These are phyloP conservation scores for Triticum turgidum DNA, from an alignment of 176 grass and related monocot genomes.

Conservation along the genomic window DNA sequence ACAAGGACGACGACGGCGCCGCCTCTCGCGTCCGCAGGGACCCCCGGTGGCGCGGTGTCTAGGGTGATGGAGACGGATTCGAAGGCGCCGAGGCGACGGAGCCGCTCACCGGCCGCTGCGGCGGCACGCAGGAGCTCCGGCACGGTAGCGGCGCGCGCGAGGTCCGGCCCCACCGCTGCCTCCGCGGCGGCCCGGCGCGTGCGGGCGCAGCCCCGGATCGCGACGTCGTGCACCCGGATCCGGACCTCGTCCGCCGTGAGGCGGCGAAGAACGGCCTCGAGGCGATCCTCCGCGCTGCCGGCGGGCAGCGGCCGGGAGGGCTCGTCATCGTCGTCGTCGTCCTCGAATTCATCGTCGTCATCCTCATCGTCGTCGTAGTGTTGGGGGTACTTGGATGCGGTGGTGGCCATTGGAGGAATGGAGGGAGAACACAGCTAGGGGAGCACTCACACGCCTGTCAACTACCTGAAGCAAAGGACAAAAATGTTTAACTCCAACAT, in stretches of 20 bases:
- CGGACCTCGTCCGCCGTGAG: conserved; percentile 62
- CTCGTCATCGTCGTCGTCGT: conserved; percentile 5
- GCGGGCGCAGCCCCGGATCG: conserved; percentile 57
- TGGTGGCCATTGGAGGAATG: conserved; percentile 17
- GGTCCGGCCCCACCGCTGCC: conserved; percentile 52
- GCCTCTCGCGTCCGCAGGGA: conserved; percentile 17
- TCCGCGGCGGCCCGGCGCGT: conserved; percentile 62
- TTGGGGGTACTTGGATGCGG: conserved; percentile 18
- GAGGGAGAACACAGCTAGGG: background rate
- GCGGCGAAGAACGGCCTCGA: conserved; percentile 50
- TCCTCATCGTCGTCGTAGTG: background rate
- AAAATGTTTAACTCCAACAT: no score
- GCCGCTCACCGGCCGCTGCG: conserved; percentile 53
- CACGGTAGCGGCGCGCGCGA: conserved; percentile 58
- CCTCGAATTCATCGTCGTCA: conserved; percentile 24
- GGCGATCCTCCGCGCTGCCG: conserved; percentile 33
- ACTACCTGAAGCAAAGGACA: no score
- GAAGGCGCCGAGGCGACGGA: conserved; percentile 71
- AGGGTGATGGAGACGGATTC: conserved; percentile 75
- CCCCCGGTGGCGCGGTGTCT: conserved; percentile 56
- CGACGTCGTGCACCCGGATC: conserved; percentile 70
- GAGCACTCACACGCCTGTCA: background rate
- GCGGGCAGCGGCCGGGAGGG: background rate
- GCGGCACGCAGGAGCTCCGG: conserved; percentile 76
- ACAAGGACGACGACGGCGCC: conserved; percentile 50